These are phyloP conservation scores for Nannochloris sp. DNA, from an alignment of 139 green algal species.

Conservation along the genomic window DNA sequence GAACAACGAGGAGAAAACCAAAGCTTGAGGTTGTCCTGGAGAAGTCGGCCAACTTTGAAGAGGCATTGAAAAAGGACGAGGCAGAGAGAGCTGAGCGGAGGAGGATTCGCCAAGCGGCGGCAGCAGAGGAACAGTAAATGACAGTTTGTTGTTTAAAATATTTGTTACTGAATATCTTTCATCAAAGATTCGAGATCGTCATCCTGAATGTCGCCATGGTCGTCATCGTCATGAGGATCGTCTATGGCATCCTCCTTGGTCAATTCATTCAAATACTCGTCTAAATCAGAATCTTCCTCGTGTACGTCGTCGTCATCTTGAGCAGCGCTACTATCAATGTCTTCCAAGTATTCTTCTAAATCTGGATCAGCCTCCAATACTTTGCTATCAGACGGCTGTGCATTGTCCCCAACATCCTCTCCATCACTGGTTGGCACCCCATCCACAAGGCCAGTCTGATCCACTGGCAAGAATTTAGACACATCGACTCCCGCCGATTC, in stretches of 20 bases:
- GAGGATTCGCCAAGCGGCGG: neutral
- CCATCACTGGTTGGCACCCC: slow-evolving; percentile 3
- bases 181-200: slow-evolving; percentile 1
- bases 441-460: neutral
- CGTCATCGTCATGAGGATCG: neutral
- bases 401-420: neutral
- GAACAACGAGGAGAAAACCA: slow-evolving; percentile 48
- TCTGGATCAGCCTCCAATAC: slow-evolving; percentile 43
- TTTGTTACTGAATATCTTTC: slow-evolving; percentile 1
- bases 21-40: slow-evolving; percentile 68
- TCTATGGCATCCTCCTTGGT: slow-evolving; percentile 13
- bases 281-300: slow-evolving; percentile 30
- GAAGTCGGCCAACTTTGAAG: slow-evolving; percentile 64
- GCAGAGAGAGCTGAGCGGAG: slow-evolving; percentile 13
- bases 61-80: slow-evolving; percentile 33
- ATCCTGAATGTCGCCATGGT: neutral
- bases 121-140: neutral
- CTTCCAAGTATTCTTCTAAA: slow-evolving; percentile 49
- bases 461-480: neutral
- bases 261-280: slow-evolving; percentile 49
- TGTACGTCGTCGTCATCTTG: slow-evolving; percentile 28
- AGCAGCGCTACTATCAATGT: slow-evolving; percentile 9
- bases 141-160: neutral
- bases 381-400: neutral
- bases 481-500: slow-evolving; percentile 11